Percentiles rank a stretch among this genome's conserved stretches.
Conservation (phyloP, 176 grass and related monocot species). For the Oryza meyeriana region DNA sequence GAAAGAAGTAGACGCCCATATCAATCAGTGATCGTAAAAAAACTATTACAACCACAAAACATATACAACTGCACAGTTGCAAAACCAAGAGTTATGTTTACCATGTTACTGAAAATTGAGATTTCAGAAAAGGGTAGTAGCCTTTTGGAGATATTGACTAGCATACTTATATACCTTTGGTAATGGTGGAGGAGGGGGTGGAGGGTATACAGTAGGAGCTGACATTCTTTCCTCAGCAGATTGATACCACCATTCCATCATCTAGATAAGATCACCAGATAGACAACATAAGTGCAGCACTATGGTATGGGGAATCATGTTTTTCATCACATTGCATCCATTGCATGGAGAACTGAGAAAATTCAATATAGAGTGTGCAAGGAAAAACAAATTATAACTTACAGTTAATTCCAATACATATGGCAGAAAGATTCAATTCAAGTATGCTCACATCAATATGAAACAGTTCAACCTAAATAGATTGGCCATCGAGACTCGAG, state of each 20-base stretch:
- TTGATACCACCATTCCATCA: constrained; percentile 99
- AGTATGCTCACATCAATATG: neutral
- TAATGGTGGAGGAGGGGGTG: constrained; percentile 76
- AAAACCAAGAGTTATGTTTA: neutral
- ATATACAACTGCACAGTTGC: neutral
- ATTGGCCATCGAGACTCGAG: neutral
- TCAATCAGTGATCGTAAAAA: constrained; percentile 5
- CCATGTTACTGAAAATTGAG: neutral
- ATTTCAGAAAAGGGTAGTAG: neutral
- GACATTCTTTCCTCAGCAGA: constrained; percentile 98
- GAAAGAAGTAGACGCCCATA: constrained; percentile 6
- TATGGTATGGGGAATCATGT: neutral
- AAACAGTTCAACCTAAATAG: neutral
- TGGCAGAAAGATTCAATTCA: neutral
- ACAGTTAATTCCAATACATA: neutral
- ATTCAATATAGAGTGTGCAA: neutral
- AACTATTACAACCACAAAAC: neutral
- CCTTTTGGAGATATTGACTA: constrained; percentile 10
- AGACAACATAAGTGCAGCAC: constrained; percentile 23
- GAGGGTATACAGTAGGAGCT: constrained; percentile 92
- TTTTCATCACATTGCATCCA: constrained; percentile 14
- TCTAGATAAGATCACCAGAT: constrained; percentile 48
- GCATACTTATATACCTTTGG: constrained; percentile 52
- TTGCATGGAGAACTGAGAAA: neutral
- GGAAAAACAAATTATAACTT: neutral